Base-by-base conservation (phyloP, 192 early-diverging fungal species). In the Podila epigama region DNA sequence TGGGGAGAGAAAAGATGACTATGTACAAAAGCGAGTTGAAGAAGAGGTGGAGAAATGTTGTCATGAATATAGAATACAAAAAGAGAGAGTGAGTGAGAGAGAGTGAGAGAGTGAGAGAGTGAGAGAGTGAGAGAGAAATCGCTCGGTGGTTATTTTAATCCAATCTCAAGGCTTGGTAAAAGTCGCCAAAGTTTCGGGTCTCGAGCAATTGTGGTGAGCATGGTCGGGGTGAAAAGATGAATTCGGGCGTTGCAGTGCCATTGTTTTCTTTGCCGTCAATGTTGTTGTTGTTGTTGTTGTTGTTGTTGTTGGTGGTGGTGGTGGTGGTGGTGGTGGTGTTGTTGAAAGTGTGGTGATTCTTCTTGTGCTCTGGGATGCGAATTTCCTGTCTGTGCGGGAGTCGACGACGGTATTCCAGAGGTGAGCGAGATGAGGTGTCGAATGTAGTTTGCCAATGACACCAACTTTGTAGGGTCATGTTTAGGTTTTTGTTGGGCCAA, bases 371-470 rank as follows among this genome's bases (percentile, higher is more conserved):
- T 31, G 28, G 39, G n/a, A 35, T 27, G 9, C 5, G 48, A 18
- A 25, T 18, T 28, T 28, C 5, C 33, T 35, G 32, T 22, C 25
- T 58, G 36, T 55, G 58, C 31, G 25, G 27, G 20, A 31, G 34
- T 31, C 58, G 55, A 29, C 42, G 58, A 41, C 7, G 73, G 54
- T 27, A 28, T 58, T 25, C 50, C 66, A 6, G 60, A 60, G 3
- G 73, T 68, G 0, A 77, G 59, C 1, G 73, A 77, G 3, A 77
- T 34, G 36, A 77, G 58, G 32, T 77, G 73, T 22, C 73, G 65
- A 51, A 77, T 64, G 37, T 77, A 77, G 32, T 77, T 77, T 16
- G 73, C 73, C 20, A 77, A 56, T 11, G 65, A 64, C 56, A 68
- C 51, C 25, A 77, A 50, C 10, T 61, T 58, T 6, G 65, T 52